Percentiles rank a stretch among this genome's conserved stretches.
Conservation (phyloP, 306 rosid species). For the Coriaria nepalensis region DNA sequence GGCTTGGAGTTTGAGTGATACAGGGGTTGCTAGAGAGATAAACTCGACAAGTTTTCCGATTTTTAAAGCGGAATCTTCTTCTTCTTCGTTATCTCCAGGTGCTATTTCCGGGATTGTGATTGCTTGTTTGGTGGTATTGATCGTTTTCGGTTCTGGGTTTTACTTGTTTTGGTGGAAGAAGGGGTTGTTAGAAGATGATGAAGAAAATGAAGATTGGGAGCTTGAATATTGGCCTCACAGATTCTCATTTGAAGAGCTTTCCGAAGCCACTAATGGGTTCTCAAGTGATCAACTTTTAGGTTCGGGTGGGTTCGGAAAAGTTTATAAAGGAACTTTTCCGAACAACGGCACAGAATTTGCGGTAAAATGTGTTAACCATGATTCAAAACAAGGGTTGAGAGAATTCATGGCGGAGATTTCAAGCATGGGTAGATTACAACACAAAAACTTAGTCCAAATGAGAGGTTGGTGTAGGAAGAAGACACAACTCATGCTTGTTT, state of each 20-base stretch:
- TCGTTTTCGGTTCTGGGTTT: conserved; percentile 12
- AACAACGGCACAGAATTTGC: conserved; percentile 47
- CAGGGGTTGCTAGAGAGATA: conserved; percentile 41
- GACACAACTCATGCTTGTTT: conserved; percentile 61
- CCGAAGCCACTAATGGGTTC: conserved; percentile 42
- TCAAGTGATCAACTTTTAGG: conserved; percentile 39
- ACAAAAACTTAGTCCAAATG: conserved; percentile 77
- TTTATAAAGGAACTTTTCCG: conserved; percentile 42
- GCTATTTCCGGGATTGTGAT: conserved; percentile 43
- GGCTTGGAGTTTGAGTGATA: conserved; percentile 86
- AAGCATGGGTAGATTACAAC: conserved; percentile 85
- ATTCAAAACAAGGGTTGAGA: conserved; percentile 77
- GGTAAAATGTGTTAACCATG: conserved; percentile 80
- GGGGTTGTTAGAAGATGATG: conserved; percentile 34
- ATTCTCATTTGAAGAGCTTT: conserved; percentile 57
- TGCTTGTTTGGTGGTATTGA: conserved; percentile 27
- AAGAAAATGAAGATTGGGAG: conserved; percentile 88
- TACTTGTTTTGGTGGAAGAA: conserved; percentile 39
- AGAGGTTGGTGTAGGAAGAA: conserved; percentile 87
- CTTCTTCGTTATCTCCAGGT: conserved; percentile 31
- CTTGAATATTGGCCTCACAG: conserved; percentile 85
- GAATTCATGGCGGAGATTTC: conserved; percentile 96
- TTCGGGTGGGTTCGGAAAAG: conserved; percentile 78
- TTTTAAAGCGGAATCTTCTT: conserved; percentile 18
- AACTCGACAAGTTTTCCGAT: conserved; percentile 49